These are phyloP conservation scores for Fusarium agapanthi DNA, from an alignment of 2,329 filamentous ascomycete species.

Conservation along the genomic window DNA sequence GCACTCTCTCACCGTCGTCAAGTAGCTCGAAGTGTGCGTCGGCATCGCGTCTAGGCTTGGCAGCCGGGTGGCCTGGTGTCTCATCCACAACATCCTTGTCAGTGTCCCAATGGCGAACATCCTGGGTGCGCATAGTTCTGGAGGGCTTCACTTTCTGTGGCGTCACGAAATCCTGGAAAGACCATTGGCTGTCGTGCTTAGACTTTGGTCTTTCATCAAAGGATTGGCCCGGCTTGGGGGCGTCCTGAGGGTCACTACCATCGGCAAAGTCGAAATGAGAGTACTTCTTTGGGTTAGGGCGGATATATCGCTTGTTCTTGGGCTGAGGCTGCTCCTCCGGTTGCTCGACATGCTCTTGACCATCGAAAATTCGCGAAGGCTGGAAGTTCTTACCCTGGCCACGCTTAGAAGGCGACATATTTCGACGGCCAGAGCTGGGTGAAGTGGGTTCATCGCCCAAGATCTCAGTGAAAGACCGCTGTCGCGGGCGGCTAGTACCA, in stretches of 20 bases:
- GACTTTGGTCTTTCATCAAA: constrained; percentile 57
- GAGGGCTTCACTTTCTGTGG: constrained; percentile 75
- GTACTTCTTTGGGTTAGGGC: constrained; percentile 81
- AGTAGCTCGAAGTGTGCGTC: constrained; percentile 85
- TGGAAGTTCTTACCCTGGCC: constrained; percentile 70
- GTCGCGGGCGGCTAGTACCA: constrained; percentile 62
- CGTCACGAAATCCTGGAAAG: constrained; percentile 87
- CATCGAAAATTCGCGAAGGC: constrained; percentile 70
- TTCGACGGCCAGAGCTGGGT: constrained; percentile 56
- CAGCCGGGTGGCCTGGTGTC: constrained; percentile 66
- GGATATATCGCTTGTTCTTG: constrained; percentile 57
- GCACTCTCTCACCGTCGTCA: constrained; percentile 73
- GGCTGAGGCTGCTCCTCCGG: constrained; percentile 54
- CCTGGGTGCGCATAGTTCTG: constrained; percentile 69
- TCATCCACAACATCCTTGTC: constrained; percentile 64
- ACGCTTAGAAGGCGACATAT: constrained; percentile 58
- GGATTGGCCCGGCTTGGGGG: constrained; percentile 52
- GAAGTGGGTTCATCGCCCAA: constrained; percentile 66
- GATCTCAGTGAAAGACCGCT: constrained; percentile 80
- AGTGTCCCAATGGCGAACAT: constrained; percentile 82
- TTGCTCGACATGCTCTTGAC: constrained; percentile 55
- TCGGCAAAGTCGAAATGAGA: constrained; percentile 86
- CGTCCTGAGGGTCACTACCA: constrained; percentile 63
- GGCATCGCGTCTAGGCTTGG: constrained; percentile 79
- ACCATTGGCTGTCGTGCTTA: constrained; percentile 81